Percentiles rank a stretch among this genome's conserved stretches.
Evolutionary conservation across 2,329 filamentous ascomycete species (phyloP).

Genomic region (Cordyceps fumosorosea): DNA sequence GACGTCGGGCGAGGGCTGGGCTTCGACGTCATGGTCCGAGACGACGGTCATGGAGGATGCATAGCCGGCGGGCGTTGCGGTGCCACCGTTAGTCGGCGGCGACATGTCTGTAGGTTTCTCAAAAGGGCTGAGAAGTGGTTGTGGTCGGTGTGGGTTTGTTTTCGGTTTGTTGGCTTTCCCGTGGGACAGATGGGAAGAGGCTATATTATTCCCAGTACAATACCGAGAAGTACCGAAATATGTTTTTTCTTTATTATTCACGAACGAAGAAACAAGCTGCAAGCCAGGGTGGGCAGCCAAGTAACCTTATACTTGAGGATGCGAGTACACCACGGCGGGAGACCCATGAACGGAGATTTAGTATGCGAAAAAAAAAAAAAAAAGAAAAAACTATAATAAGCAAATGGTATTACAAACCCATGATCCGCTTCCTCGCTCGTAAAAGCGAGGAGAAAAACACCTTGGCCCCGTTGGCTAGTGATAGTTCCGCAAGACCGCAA

Average conservation of each 20-base stretch:
- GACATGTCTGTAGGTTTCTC: neutral
- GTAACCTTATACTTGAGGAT: neutral
- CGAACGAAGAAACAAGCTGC: neutral
- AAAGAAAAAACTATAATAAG: neutral
- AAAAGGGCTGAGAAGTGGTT: neutral
- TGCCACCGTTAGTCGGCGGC: neutral
- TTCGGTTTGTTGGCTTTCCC: neutral
- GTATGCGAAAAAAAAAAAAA: neutral
- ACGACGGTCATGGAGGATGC: slow-evolving; percentile 25
- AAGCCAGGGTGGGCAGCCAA: neutral
- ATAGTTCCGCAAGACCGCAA: neutral
- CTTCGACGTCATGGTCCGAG: slow-evolving; percentile 36
- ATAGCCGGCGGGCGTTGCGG: slow-evolving; percentile 4
- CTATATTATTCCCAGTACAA: neutral
- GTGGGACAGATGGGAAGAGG: neutral
- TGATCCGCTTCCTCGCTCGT: neutral
- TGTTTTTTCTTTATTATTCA: neutral
- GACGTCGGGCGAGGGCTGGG: slow-evolving; percentile 26
- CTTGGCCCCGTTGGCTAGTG: neutral
- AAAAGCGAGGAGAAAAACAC: neutral
- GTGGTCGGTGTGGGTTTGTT: neutral
- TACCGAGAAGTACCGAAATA: neutral
- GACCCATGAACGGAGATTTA: neutral
- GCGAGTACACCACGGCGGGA: neutral
- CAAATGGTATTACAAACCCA: neutral